Percentiles rank a stretch among this genome's conserved stretches.
Evolutionary conservation across 2,329 filamentous ascomycete genomes (phyloP).

Genomic region (Dendryphion nanum): DNA sequence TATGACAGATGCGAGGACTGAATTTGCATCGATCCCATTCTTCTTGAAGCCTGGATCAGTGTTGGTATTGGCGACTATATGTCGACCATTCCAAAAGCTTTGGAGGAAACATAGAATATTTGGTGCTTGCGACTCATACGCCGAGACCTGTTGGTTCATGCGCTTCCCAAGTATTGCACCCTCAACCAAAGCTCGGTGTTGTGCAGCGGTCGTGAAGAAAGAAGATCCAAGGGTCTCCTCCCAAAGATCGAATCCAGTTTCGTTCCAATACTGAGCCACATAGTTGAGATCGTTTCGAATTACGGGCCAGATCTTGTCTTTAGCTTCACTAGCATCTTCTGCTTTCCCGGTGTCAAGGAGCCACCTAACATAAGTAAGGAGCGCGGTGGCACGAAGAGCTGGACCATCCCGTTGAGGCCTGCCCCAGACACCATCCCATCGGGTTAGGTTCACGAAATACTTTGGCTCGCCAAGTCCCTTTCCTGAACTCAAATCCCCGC

Average conservation of each 20-base stretch:
- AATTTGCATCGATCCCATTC: slow-evolving; percentile 68
- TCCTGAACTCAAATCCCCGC: slow-evolving; percentile 54
- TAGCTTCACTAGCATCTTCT: slow-evolving; percentile 42
- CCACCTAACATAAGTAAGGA: slow-evolving; percentile 71
- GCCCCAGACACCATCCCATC: slow-evolving; percentile 69
- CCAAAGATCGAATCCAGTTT: slow-evolving; percentile 71
- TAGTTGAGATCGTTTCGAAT: slow-evolving; percentile 74
- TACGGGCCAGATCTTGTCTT: slow-evolving; percentile 65
- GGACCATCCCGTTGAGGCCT: slow-evolving; percentile 77
- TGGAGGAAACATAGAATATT: slow-evolving; percentile 71
- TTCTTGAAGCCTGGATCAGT: slow-evolving; percentile 48
- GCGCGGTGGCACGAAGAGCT: slow-evolving; percentile 68
- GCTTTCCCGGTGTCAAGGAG: slow-evolving; percentile 54
- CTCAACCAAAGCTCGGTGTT: slow-evolving; percentile 63
- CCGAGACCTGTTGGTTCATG: slow-evolving; percentile 57
- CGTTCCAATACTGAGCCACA: slow-evolving; percentile 64
- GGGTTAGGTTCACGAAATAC: slow-evolving; percentile 61
- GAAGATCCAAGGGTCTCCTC: slow-evolving; percentile 74
- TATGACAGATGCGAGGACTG: slow-evolving; percentile 52
- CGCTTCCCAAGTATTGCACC: slow-evolving; percentile 62
- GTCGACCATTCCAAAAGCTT: slow-evolving; percentile 65
- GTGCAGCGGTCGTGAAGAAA: slow-evolving; percentile 71
- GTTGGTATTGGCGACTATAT: slow-evolving; percentile 65
- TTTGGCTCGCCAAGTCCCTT: slow-evolving; percentile 69
- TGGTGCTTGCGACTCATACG: slow-evolving; percentile 64